Evolutionary conservation across 169 alveolate genomes (phyloP).

Genomic region (Plasmodium knowlesi): DNA sequence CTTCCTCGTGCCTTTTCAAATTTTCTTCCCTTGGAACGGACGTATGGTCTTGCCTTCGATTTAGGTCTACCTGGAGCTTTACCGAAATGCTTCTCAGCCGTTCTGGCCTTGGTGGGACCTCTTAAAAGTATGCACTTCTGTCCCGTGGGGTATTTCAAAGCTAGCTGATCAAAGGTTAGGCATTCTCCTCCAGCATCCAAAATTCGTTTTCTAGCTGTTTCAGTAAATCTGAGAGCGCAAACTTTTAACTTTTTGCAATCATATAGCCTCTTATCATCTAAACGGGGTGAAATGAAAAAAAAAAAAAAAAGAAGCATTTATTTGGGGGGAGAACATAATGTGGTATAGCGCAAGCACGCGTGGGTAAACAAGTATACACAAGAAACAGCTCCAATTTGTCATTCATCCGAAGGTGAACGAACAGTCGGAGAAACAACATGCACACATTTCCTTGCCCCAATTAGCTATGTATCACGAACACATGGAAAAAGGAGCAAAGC

Average conservation of each 20-base stretch:
- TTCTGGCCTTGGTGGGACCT: conserved; percentile 96
- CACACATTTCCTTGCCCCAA: background rate
- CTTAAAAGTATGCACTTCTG: conserved; percentile 94
- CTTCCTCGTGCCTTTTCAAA: conserved; percentile 96
- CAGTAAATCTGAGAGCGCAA: conserved; percentile 97
- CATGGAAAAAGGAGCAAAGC: background rate
- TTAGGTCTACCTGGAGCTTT: conserved; percentile 95
- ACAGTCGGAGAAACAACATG: background rate
- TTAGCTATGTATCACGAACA: background rate
- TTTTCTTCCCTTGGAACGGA: conserved; percentile 94
- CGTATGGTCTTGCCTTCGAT: conserved; percentile 93
- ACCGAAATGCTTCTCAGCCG: conserved; percentile 96
- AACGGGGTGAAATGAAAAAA: background rate
- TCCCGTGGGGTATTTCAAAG: conserved; percentile 93
- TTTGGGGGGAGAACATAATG: background rate
- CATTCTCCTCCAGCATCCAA: conserved; percentile 98
- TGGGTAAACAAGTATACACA: background rate
- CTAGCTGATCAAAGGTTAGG: conserved; percentile 97
- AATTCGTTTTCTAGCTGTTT: conserved; percentile 97
- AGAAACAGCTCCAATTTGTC: background rate
- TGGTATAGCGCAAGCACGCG: background rate
- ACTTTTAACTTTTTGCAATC: conserved; percentile 93
- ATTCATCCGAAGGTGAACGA: background rate
- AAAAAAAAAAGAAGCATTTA: background rate
- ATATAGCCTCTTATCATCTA: conserved; percentile 91